Evolutionary conservation across 2,329 filamentous ascomycete genomes (phyloP), one percentile per base, ranked within the genome.

Genomic region (Epichloe coenophiala): DNA sequence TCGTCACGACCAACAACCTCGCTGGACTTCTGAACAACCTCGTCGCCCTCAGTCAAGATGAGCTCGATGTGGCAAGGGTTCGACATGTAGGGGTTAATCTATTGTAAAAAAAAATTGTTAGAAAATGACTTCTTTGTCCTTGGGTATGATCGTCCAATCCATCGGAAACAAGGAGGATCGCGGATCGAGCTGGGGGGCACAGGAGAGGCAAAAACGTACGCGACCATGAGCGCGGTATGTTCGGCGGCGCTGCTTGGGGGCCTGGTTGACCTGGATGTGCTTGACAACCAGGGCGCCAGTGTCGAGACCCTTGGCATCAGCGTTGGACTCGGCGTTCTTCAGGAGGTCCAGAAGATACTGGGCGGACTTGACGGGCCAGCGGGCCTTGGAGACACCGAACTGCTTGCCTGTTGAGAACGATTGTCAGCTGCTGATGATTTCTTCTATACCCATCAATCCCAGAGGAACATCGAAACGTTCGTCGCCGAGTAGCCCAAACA

Each of bases 221-320:
- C 93, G 89, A 84, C 93, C 93, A 83, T 98, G 93, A 60, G 94
- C 94, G 84, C 93, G 90, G 87, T 98, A 98, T 71, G 93, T 98
- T 74, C 93, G 86, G 78, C 93, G 84, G 72, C 93, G 85, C 82
- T 97, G 91, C 86, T 97, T 97, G 68, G 93, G 93, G 65, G 93
- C 94, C 82, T 98, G 93, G 88, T 98, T 98, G 82, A 98, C 93
- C 81, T 98, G 93, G 78, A 98, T 98, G 86, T 96, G 94, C 88
- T 96, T 96, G 78, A 98, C 87, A 71, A 97, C 77, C 70, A 98
- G 80, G 81, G 94, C 94, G 77, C 84, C 84, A 70, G 90, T 97
- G 77, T 98, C 89, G 68, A 95, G 88, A 67, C 90, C 89, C 82
- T 95, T 95, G 73, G 87, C 86, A 66, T 95, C 90, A 71, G 89